Conservation (phyloP, 495 filamentous ascomycete genomes). For the Penicilliopsis zonata region DNA sequence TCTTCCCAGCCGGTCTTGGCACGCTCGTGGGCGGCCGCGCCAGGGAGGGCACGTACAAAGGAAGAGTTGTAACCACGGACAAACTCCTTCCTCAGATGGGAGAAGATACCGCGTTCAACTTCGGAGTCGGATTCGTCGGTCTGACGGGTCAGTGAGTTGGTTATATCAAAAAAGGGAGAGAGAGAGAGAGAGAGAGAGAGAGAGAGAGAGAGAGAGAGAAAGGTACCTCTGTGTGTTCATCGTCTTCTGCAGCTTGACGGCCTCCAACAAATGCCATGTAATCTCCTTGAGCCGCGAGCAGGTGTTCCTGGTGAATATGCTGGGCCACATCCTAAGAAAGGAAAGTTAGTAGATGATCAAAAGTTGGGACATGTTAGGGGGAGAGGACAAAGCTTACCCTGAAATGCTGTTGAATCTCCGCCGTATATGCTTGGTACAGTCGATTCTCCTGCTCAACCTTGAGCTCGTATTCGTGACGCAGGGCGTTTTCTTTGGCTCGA, state of each 20-base stretch:
- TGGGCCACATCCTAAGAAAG: conserved; percentile 10
- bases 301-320: conserved; percentile 26
- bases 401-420: conserved; percentile 14
- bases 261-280: conserved; percentile 29
- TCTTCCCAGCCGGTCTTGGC: conserved; percentile 28
- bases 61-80: conserved; percentile 27
- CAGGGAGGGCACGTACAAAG: conserved; percentile 20
- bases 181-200: too few relatives aligned
- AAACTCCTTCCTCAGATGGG: conserved; percentile 12
- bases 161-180: too few relatives aligned
- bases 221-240: conserved; percentile 35
- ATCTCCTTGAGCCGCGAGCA: conserved; percentile 25
- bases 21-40: conserved; percentile 21
- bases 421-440: conserved; percentile 16
- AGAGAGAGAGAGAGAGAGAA: too few relatives aligned
- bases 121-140: conserved; percentile 29
- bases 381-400: conserved; percentile 12
- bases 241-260: conserved; percentile 30
- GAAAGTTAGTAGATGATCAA: conserved; percentile 4
- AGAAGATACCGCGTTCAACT: conserved; percentile 12
- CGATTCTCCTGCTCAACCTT: conserved; percentile 15
- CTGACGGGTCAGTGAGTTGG: conserved; percentile 12
- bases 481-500: conserved; percentile 6
- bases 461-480: conserved; percentile 17
- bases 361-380: neutral